These are phyloP conservation scores for Adenanthera pavonina DNA, from an alignment of 306 rosid genomes.

Conservation along the genomic window DNA sequence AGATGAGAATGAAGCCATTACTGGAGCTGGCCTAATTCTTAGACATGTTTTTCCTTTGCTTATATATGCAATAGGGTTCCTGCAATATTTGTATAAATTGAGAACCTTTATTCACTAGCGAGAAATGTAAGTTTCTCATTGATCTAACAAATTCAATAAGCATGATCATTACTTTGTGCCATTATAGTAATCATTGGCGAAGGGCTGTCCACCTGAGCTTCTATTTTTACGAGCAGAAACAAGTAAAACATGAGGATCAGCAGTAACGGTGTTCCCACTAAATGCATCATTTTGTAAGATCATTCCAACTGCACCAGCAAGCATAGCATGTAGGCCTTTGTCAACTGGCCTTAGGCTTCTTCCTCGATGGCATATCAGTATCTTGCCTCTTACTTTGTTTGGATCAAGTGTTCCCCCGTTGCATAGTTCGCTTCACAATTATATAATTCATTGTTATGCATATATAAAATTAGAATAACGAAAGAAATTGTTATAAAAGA, in stretches of 20 bases:
- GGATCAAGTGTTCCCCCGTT: constrained; percentile 46
- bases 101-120: too few species aligned
- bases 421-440: constrained; percentile 44
- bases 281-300: constrained; percentile 46
- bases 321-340: constrained; percentile 44
- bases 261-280: constrained; percentile 43
- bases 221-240: not conserved
- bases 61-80: not conserved
- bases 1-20: constrained; percentile 73
- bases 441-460: not conserved
- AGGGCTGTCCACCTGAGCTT: too few species aligned
- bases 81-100: not conserved
- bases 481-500: too few species aligned
- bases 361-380: constrained; percentile 57
- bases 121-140: too few species aligned
- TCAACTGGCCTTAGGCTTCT: constrained; percentile 38
- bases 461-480: too few species aligned
- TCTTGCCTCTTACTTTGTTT: constrained; percentile 39
- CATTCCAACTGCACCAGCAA: constrained; percentile 71
- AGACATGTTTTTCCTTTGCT: not conserved
- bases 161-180: too few species aligned
- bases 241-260: constrained; percentile 62
- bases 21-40: constrained; percentile 47
- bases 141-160: too few species aligned
- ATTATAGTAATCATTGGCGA: too few species aligned